Percentiles rank a stretch among this genome's conserved stretches.
Evolutionary conservation across 2,329 filamentous ascomycete species (phyloP).

Genomic region (Alternaria arbusti): DNA sequence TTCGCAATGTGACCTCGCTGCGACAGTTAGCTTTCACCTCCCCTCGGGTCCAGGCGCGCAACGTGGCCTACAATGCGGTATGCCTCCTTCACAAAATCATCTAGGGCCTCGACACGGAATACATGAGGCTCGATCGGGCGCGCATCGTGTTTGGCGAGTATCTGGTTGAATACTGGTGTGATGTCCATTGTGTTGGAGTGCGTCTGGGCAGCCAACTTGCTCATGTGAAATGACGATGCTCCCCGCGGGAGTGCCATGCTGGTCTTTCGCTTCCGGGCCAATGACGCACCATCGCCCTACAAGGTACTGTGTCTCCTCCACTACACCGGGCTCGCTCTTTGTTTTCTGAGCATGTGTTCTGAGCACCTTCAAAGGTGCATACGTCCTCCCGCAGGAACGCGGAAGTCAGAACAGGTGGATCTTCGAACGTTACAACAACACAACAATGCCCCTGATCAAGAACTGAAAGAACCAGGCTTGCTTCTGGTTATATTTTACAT

Average conservation of each 20-base stretch:
- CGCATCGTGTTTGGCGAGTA: slow-evolving; percentile 66
- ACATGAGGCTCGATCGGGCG: slow-evolving; percentile 55
- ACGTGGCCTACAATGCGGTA: slow-evolving; percentile 78
- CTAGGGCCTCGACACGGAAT: slow-evolving; percentile 59
- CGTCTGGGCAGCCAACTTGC: slow-evolving; percentile 11
- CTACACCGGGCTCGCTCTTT: neutral
- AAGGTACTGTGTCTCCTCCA: neutral
- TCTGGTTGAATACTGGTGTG: slow-evolving; percentile 71
- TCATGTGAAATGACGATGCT: slow-evolving; percentile 33
- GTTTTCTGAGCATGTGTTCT: neutral
- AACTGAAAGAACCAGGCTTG: neutral
- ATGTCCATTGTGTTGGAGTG: slow-evolving; percentile 59
- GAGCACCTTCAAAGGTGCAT: neutral
- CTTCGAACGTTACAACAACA: neutral
- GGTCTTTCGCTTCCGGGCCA: slow-evolving; percentile 28
- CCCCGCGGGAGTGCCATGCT: slow-evolving; percentile 28
- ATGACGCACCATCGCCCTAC: slow-evolving; percentile 16
- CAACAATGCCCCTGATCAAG: neutral
- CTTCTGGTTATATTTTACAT: neutral
- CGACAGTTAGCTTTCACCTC: slow-evolving; percentile 30
- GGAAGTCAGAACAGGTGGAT: neutral
- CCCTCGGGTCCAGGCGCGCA: slow-evolving; percentile 11
- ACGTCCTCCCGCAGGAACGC: neutral
- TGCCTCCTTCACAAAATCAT: slow-evolving; percentile 92
- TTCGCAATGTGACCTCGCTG: slow-evolving; percentile 86